Evolutionary conservation across 805 yeast species (phyloP), one percentile per base, ranked within the genome.

Genomic region (Martiniozyma abietophila): DNA sequence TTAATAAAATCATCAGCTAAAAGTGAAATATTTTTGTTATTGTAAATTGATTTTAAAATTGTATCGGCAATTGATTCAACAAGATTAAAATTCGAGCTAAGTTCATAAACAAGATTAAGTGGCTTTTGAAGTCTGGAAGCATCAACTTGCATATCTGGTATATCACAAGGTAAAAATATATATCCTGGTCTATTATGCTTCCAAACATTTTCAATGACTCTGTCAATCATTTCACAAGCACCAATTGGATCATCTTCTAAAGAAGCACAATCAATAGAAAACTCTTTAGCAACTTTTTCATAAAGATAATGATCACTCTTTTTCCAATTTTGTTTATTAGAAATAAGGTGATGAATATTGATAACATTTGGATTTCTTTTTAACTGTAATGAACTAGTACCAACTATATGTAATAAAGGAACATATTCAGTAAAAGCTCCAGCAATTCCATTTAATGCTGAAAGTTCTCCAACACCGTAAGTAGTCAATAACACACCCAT

Each of bases 381-480:
- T 6, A 39, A 36, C 15, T 46, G 45, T 19, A 39, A 29, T n/a
- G 40, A 39, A 14, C 56, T 50, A 1, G 71, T 65, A 25, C 96
- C 96, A 12, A 86, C 95, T 44, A 86, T 76, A 57, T 84, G 95
- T 38, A 85, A 62, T 2, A 85, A 61, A 6, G 92, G 92, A 27
- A 79, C 78, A 45, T 66, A 71, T 58, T 85, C 96, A 22, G 94
- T 80, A 60, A 70, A 79, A 0, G 95, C 73, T 32, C 95, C 95
- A 21, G 85, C 66, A 35, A 83, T 61, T 31, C 94, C 95, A 57
- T 84, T 84, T 41, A 84, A 50, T 2, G 94, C 94, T 39, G 85
- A 74, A 42, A 84, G 65, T 54, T 85, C 95, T 38, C 96, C 96
- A 12, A 85, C 96, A 32, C 95, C 96, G 56, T 67, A 82, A 4